Percentiles rank a stretch among this genome's conserved stretches.
phyloP scores from a whole-genome alignment of 202 grass and related monocot genomes.

The Setaria italica region DNA sequence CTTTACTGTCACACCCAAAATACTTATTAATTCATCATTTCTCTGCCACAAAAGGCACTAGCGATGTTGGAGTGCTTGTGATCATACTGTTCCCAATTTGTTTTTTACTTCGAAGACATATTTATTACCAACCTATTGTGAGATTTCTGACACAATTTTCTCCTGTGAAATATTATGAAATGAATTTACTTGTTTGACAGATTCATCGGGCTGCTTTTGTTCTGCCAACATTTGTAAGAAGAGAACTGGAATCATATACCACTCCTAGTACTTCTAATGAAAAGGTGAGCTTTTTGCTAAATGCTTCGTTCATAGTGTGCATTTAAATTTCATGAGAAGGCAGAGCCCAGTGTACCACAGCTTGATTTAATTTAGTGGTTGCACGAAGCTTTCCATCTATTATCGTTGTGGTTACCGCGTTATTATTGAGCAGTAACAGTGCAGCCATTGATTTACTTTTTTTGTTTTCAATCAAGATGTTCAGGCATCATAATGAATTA shows the following conservation, averaged over 20 bases:
- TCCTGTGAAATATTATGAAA: neutral
- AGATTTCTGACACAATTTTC: neutral
- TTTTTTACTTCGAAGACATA: conserved; percentile 11
- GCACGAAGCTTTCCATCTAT: neutral
- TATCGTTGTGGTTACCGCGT: neutral
- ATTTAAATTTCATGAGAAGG: neutral
- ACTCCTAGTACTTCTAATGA: conserved; percentile 40
- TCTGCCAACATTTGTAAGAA: conserved; percentile 83
- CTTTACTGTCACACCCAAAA: neutral
- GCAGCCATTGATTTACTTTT: neutral
- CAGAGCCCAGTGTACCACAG: neutral
- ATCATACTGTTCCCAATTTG: neutral
- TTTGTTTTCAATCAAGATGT: neutral
- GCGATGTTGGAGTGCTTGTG: neutral
- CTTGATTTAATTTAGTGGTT: neutral
- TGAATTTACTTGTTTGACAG: conserved; percentile 44
- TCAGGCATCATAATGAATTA: neutral
- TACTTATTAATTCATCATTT: neutral
- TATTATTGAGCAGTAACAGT: neutral
- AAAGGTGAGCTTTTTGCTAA: conserved; percentile 46
- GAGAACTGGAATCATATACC: conserved; percentile 58
- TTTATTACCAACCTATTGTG: neutral
- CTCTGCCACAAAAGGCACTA: neutral
- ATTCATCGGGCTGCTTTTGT: conserved; percentile 92
- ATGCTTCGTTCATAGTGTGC: neutral